Percentiles rank a stretch among this genome's conserved stretches.
Conservation (phyloP, 176 grass and related monocot genomes). For the Carex kokanica region DNA sequence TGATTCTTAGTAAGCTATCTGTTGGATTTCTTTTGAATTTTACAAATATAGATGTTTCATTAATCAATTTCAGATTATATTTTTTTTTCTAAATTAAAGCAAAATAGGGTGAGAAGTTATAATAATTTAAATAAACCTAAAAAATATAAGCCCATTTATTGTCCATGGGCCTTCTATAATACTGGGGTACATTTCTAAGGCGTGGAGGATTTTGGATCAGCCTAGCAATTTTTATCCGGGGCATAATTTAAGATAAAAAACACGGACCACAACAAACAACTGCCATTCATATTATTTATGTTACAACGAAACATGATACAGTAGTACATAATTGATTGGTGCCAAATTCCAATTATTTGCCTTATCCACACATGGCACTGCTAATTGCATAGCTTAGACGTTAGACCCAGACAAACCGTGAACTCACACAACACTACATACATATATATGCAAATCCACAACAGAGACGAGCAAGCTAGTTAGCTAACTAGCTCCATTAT, state of each 20-base stretch:
- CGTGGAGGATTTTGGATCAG: not conserved
- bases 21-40: not conserved
- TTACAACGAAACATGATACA: not conserved
- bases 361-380: not conserved
- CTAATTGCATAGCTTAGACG: not conserved
- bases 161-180: not conserved
- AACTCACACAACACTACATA: not conserved
- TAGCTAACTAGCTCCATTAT: not conserved
- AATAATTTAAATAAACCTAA: not conserved
- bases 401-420: not conserved
- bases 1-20: not conserved
- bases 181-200: not conserved
- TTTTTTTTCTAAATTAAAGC: not conserved
- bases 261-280: not conserved
- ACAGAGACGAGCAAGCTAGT: not conserved
- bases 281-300: not conserved
- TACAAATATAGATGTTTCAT: not conserved
- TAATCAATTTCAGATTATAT: not conserved
- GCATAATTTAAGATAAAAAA: not conserved
- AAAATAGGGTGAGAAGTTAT: not conserved
- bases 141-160: not conserved
- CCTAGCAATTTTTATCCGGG: not conserved
- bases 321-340: not conserved
- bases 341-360: not conserved
- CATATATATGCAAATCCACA: not conserved